phyloP scores from a whole-genome alignment of 2,329 filamentous ascomycete genomes.

The Trichoderma sp. region DNA sequence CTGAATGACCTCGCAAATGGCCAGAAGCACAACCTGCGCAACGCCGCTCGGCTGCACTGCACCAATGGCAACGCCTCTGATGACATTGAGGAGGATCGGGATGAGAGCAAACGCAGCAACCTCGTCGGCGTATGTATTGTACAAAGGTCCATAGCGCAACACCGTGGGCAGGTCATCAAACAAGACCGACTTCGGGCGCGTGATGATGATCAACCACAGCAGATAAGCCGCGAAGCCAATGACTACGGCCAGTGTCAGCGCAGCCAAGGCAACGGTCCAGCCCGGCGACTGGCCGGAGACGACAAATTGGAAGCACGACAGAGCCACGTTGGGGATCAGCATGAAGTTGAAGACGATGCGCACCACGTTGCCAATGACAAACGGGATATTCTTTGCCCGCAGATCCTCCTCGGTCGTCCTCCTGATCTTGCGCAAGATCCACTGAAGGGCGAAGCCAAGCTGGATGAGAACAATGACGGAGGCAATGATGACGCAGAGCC shows the following conservation, averaged over 20 bases:
- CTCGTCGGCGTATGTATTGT: constrained; percentile 96
- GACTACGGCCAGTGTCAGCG: constrained; percentile 71
- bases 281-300: constrained; percentile 68
- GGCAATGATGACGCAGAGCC: constrained; percentile 77
- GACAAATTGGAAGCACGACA: constrained; percentile 91
- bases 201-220: constrained; percentile 76
- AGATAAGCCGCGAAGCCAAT: constrained; percentile 77
- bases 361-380: constrained; percentile 76
- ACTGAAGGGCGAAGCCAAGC: constrained; percentile 73
- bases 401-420: constrained; percentile 82
- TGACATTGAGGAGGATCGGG: constrained; percentile 79
- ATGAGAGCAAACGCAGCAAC: constrained; percentile 88
- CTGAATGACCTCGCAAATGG: constrained; percentile 90
- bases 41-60: constrained; percentile 92
- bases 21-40: constrained; percentile 86
- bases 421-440: constrained; percentile 71
- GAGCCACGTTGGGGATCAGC: constrained; percentile 78
- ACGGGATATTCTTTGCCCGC: constrained; percentile 87
- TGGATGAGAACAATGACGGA: constrained; percentile 71
- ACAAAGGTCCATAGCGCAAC: constrained; percentile 86
- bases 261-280: constrained; percentile 73
- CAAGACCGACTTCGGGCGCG: constrained; percentile 79
- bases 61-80: constrained; percentile 87
- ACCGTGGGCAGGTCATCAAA: constrained; percentile 94
- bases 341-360: constrained; percentile 93